Base-by-base conservation (phyloP, 1,139 yeast genomes). In the Geotrichum aggregatum region DNA sequence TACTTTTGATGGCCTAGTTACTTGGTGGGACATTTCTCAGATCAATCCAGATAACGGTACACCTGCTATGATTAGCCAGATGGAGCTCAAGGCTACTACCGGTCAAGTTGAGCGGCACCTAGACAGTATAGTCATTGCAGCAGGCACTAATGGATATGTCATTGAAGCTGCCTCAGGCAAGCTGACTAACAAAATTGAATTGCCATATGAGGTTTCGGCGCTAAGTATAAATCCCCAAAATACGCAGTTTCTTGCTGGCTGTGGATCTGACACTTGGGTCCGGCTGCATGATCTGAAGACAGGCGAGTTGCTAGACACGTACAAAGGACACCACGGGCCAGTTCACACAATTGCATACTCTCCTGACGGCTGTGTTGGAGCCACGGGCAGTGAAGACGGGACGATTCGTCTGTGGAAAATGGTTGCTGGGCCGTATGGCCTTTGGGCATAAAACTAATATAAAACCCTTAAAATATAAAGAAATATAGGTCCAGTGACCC, bases 351-450 rank as follows among this genome's bases (percentile, higher is more conserved):
- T 68, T 1, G 56, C 64, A 28, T 69, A 62, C 51, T 67, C 72
- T 8, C 73, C 72, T 2, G 71, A 69, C 48, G 71, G 71, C 1
- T 56, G 61, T 22, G 44, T 69, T 16, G 63, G 76, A 57, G 88
- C 85, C 0, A 79, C 87, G 0, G 89, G 88, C 43, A 78, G 86
- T 2, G 82, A 79, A 54, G 89, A 84, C 62, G 88, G 88, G 10
- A 69, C 83, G 2, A 82, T 83, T 16, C 70, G 88, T 49, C 70
- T 84, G 35, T 84, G 89, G 91, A 69, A 69, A 51, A 59, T 62
- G 21, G 57, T 53, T 3, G 48, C 56, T 5, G 71, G 66, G 1
- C 63, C 68, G 3, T 70, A 67, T 48, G 73, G 73, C 2, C 56
- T 70, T 38, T 70, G 73, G 73, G 55, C 48, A 33, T 34, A 18